phyloP scores from a whole-genome alignment of 164 flowering plant species.

The Pachysandra terminalis region DNA sequence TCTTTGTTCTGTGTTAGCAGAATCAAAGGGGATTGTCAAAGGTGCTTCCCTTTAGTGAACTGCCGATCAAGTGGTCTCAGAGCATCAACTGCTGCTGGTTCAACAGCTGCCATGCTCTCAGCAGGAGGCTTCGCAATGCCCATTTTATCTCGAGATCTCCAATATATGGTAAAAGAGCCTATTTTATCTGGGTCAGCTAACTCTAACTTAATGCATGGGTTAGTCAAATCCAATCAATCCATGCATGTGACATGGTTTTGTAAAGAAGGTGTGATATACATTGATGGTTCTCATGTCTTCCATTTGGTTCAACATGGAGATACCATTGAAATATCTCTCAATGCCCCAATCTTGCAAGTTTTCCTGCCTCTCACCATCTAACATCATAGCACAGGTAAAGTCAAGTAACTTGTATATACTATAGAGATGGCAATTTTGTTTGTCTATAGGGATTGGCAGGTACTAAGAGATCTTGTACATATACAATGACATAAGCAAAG shows the following conservation, averaged over 20 bases:
- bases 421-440: not conserved
- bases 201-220: slow-evolving; percentile 62
- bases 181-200: slow-evolving; percentile 38
- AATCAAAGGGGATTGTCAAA: slow-evolving; percentile 35
- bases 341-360: slow-evolving; percentile 65
- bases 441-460: too few relatives aligned
- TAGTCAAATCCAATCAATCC: slow-evolving; percentile 49
- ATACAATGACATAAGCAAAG: too few relatives aligned
- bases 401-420: not conserved
- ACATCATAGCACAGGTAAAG: slow-evolving; percentile 6
- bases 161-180: slow-evolving; percentile 95
- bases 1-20: slow-evolving; percentile 30
- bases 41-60: slow-evolving; percentile 37
- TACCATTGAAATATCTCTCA: slow-evolving; percentile 55
- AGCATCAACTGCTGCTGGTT: slow-evolving; percentile 91
- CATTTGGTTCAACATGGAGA: slow-evolving; percentile 55
- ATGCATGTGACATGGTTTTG: slow-evolving; percentile 66
- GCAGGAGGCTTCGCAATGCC: slow-evolving; percentile 86
- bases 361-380: slow-evolving; percentile 54
- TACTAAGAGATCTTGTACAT: too few relatives aligned
- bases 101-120: slow-evolving; percentile 95
- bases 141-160: slow-evolving; percentile 61
- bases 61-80: slow-evolving; percentile 87
- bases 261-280: slow-evolving; percentile 58
- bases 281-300: slow-evolving; percentile 75